A percentile compares a stretch with the other conserved stretches of the same genome.
phyloP scores from a whole-genome alignment of 495 filamentous ascomycete species.

The Hapsidospora chrysogenum region DNA sequence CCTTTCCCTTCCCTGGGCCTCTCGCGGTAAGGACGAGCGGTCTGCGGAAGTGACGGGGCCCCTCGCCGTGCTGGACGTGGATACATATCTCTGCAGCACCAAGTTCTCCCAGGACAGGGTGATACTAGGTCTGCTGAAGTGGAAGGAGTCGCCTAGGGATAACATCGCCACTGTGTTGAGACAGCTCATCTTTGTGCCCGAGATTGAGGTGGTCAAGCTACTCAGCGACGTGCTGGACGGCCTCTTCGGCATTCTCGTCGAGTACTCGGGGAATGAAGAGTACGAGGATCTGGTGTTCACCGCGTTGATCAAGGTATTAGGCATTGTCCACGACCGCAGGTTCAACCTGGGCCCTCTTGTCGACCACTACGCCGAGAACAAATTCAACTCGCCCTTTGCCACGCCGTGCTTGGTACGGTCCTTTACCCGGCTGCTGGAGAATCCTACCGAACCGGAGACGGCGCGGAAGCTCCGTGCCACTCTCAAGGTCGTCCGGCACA shows the following conservation, averaged over 20 bases:
- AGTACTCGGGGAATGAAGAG: constrained; percentile 76
- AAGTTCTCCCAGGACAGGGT: constrained; percentile 87
- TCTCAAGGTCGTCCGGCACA: constrained; percentile 84
- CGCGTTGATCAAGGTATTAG: constrained; percentile 72
- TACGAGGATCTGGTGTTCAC: constrained; percentile 88
- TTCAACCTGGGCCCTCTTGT: constrained; percentile 85
- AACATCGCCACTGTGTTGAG: constrained; percentile 59
- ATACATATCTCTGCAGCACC: constrained; percentile 91
- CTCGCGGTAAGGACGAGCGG: constrained; percentile 44
- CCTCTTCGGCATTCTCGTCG: constrained; percentile 77
- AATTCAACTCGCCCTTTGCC: constrained; percentile 87
- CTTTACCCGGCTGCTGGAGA: constrained; percentile 64
- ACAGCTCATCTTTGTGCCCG: constrained; percentile 79
- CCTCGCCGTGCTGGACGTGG: constrained; percentile 53
- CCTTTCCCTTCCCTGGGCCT: constrained; percentile 61
- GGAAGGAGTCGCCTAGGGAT: constrained; percentile 56
- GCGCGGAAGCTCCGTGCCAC: constrained; percentile 76
- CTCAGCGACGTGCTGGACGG: constrained; percentile 80
- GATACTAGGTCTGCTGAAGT: constrained; percentile 67
- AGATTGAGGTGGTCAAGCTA: constrained; percentile 94
- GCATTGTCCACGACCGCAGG: constrained; percentile 84
- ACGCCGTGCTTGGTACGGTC: constrained; percentile 82
- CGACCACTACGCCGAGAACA: constrained; percentile 74
- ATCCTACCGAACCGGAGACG: constrained; percentile 61
- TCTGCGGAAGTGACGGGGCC: constrained; percentile 63